Evolutionary conservation across 306 rosid species (phyloP).

Genomic region (Cicer arietinum): DNA sequence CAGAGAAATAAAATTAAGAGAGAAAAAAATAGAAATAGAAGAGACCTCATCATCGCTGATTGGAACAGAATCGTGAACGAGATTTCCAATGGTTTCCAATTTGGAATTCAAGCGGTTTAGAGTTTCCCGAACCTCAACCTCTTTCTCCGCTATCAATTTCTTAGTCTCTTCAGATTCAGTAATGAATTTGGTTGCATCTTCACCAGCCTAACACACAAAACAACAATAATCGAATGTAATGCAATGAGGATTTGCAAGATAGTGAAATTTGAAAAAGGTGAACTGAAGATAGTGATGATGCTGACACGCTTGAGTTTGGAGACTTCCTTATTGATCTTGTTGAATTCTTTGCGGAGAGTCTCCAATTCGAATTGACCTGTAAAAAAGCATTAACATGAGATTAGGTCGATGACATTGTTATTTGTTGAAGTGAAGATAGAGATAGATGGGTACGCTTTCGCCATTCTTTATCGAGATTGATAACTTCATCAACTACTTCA

Average conservation of each 20-base stretch:
- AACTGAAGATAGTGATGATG: neutral
- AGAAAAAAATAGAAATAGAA: neutral
- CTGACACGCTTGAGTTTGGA: slow-evolving; percentile 65
- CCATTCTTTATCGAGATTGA: slow-evolving; percentile 88
- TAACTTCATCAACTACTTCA: slow-evolving; percentile 78
- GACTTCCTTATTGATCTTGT: slow-evolving; percentile 78
- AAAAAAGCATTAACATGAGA: neutral
- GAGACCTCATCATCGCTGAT: slow-evolving; percentile 75
- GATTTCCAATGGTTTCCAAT: slow-evolving; percentile 81
- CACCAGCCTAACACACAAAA: slow-evolving; percentile 49
- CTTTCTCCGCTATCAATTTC: slow-evolving; percentile 67
- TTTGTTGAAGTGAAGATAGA: neutral
- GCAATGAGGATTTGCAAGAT: neutral
- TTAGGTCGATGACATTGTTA: neutral
- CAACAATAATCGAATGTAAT: neutral
- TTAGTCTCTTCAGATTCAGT: slow-evolving; percentile 68
- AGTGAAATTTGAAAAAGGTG: neutral
- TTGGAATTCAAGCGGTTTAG: slow-evolving; percentile 56
- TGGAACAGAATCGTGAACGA: slow-evolving; percentile 88
- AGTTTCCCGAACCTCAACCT: slow-evolving; percentile 72
- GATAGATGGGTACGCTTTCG: slow-evolving; percentile 65
- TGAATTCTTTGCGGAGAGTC: slow-evolving; percentile 71
- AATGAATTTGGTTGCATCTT: slow-evolving; percentile 63
- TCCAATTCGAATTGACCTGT: slow-evolving; percentile 80
- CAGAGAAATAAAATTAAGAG: neutral